Conservation (phyloP, 2,329 filamentous ascomycete species). For the Neodidymelliopsis sp. region DNA sequence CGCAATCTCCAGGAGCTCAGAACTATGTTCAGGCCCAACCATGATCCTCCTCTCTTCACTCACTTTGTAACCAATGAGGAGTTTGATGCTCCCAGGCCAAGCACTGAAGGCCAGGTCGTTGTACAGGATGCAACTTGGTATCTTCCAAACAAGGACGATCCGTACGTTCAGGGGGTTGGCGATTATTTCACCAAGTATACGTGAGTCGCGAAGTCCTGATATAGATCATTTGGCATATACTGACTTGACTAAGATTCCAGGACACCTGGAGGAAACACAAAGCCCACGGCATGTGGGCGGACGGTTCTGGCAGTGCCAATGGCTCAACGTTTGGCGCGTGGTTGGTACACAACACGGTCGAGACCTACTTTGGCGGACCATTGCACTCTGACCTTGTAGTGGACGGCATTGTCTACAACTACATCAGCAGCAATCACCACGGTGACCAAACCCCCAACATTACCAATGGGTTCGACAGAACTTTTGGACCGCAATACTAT, state of each 20-base stretch:
- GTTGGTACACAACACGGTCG: conserved; percentile 70
- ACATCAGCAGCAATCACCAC: conserved; percentile 65
- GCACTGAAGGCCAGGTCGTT: conserved; percentile 54
- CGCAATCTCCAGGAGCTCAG: conserved; percentile 66
- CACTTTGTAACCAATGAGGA: conserved; percentile 65
- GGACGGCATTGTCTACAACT: conserved; percentile 71
- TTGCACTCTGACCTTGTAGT: conserved; percentile 68
- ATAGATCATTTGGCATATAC: not conserved
- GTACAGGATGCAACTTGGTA: conserved; percentile 71
- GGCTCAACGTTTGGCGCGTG: conserved; percentile 65
- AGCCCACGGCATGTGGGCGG: conserved; percentile 63
- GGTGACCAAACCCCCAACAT: conserved; percentile 70
- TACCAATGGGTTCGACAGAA: conserved; percentile 54
- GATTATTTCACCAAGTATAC: conserved; percentile 74
- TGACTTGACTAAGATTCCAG: conserved; percentile 51
- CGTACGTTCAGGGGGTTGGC: conserved; percentile 62
- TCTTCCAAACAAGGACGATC: conserved; percentile 58
- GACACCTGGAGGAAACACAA: conserved; percentile 65
- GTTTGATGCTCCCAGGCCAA: conserved; percentile 62
- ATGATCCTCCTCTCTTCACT: conserved; percentile 41
- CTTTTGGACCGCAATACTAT: conserved; percentile 68
- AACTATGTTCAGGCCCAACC: conserved; percentile 66
- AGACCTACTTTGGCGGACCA: conserved; percentile 68
- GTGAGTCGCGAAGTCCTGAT: not conserved
- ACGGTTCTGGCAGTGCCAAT: conserved; percentile 59